Evolutionary conservation across 208 protist genomes (phyloP).

Genomic region (Herpetomonas muscarum): DNA sequence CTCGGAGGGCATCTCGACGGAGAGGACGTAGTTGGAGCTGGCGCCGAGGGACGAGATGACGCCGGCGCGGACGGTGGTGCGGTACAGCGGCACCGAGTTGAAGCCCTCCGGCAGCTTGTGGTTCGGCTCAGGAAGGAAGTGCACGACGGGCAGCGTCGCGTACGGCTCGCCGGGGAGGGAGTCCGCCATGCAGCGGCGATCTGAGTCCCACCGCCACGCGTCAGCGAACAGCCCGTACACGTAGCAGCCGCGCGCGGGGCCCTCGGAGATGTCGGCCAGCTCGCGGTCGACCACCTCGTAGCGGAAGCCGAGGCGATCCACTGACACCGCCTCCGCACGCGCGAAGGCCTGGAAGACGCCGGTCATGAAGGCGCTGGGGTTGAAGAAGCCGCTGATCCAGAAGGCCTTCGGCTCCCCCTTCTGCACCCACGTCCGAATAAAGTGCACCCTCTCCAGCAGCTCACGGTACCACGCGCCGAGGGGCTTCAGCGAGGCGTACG

Average conservation of each 20-base stretch:
- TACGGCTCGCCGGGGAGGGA: constrained; percentile 88
- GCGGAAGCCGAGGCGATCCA: constrained; percentile 95
- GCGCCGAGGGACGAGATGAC: constrained; percentile 95
- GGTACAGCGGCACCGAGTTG: constrained; percentile 94
- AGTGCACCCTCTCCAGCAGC: constrained; percentile 88
- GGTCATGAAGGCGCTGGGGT: constrained; percentile 98
- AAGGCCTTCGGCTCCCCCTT: constrained; percentile 92
- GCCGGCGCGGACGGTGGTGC: constrained; percentile 91
- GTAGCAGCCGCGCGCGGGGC: constrained; percentile 92
- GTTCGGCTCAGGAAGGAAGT: constrained; percentile 93
- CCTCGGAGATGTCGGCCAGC: constrained; percentile 41
- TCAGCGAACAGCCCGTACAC: constrained; percentile 97
- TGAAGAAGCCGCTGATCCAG: constrained; percentile 98
- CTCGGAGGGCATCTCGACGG: constrained; percentile 82
- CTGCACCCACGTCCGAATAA: constrained; percentile 93
- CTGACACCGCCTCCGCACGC: constrained; percentile 93
- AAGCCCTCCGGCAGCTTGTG: constrained; percentile 59
- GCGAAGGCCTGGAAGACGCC: constrained; percentile 95
- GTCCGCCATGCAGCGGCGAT: constrained; percentile 76
- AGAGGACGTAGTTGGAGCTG: constrained; percentile 94
- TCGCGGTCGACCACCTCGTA: constrained; percentile 80
- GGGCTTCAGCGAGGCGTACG: constrained; percentile 97
- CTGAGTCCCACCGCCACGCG: constrained; percentile 93
- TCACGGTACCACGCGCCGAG: constrained; percentile 96
- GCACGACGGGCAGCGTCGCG: constrained; percentile 89